These are phyloP conservation scores for Taphrina confusa DNA, from an alignment of 1,139 yeast genomes.

Conservation along the genomic window DNA sequence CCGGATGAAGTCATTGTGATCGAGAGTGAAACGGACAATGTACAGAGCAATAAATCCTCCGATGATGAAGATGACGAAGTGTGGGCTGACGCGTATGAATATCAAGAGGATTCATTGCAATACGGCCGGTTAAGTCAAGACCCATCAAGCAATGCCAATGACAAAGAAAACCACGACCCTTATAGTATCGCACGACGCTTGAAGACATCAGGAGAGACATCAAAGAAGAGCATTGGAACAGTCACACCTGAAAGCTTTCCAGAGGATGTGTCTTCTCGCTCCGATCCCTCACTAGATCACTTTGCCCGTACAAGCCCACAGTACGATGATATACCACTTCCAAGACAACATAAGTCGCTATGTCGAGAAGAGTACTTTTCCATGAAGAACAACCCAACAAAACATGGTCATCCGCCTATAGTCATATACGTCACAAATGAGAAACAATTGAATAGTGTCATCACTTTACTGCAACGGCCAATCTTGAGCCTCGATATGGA, in stretches of 20 bases:
- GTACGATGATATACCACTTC: not conserved
- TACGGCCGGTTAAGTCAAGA: constrained; percentile 8
- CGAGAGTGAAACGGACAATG: not conserved
- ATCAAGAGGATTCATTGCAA: constrained; percentile 11
- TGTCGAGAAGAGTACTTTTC: constrained; percentile 8
- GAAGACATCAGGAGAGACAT: too few relatives aligned
- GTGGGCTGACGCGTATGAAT: constrained; percentile 22
- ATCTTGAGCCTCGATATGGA: constrained; percentile 31
- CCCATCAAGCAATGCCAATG: not conserved
- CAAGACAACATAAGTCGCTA: not conserved
- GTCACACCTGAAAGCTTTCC: not conserved
- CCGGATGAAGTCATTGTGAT: not conserved
- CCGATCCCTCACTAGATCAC: not conserved
- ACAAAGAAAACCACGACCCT: constrained; percentile 5
- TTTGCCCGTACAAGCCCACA: constrained; percentile 8
- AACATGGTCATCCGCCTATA: constrained; percentile 11
- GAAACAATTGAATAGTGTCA: constrained; percentile 25
- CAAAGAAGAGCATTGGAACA: not conserved
- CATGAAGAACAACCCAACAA: constrained; percentile 15
- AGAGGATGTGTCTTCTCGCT: not conserved
- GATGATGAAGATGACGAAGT: constrained; percentile 15
- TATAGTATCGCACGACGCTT: not conserved
- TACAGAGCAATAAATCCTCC: not conserved
- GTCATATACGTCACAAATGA: constrained; percentile 27
- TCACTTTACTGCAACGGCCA: constrained; percentile 16